These are phyloP conservation scores for Populus trichocarpa DNA, from an alignment of 441 rosid genomes.

Conservation along the genomic window DNA sequence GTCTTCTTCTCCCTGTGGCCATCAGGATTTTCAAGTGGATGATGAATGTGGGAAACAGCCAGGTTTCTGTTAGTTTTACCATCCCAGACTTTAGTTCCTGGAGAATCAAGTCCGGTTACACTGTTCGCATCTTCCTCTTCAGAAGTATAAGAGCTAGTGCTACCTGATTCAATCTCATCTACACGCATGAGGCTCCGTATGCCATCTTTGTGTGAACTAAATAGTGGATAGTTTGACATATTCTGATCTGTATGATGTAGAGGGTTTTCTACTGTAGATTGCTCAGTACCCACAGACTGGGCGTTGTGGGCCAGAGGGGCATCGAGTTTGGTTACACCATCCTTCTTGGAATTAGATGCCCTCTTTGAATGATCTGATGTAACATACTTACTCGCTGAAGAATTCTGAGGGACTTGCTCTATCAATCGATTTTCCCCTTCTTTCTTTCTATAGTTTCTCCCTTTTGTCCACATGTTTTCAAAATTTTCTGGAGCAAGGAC, in stretches of 20 bases:
- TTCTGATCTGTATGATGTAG: constrained; percentile 29
- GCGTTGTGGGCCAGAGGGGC: constrained; percentile 20
- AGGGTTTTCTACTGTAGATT: constrained; percentile 27
- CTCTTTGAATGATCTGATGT: constrained; percentile 33
- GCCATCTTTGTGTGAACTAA: constrained; percentile 41
- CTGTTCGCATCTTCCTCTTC: constrained; percentile 78
- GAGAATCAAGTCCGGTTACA: constrained; percentile 82
- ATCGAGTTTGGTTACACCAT: constrained; percentile 28
- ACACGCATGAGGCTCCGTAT: constrained; percentile 30
- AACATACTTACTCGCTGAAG: constrained; percentile 35
- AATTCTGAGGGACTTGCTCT: constrained; percentile 50
- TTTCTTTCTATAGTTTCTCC: constrained; percentile 76
- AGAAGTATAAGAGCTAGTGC: constrained; percentile 66
- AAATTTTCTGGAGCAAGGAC: constrained; percentile 96
- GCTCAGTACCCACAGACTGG: constrained; percentile 28
- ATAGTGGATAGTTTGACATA: constrained; percentile 37
- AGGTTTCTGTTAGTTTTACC: constrained; percentile 77
- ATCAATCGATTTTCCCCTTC: constrained; percentile 41
- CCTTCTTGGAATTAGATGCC: constrained; percentile 29
- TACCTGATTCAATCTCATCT: constrained; percentile 48
- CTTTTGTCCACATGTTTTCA: constrained; percentile 98
- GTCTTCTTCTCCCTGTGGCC: constrained; percentile 43
- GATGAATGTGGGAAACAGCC: constrained; percentile 77
- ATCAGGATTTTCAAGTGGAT: constrained; percentile 88
- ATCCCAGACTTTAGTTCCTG: constrained; percentile 99